Conservation (phyloP, 768 basidiomycete species). For the Rhodotorula paludigena region DNA sequence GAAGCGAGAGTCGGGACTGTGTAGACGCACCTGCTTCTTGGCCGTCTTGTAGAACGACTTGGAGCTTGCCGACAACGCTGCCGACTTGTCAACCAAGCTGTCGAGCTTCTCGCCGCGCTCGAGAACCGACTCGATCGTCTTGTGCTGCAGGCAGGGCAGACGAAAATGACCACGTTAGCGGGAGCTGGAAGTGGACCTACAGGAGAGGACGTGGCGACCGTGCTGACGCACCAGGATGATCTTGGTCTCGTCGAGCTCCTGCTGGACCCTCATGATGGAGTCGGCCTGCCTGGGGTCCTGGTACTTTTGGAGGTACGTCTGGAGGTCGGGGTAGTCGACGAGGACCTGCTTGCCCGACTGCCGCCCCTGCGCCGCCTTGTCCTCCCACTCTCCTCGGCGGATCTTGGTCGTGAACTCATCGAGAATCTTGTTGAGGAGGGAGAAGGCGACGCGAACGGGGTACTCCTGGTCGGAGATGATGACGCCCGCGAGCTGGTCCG, state of each 20-base stretch:
- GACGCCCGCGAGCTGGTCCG: conserved; percentile 63
- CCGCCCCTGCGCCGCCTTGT: conserved; percentile 27
- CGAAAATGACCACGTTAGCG: too few species aligned
- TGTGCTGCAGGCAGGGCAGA: conserved; percentile 61
- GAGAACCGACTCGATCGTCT: conserved; percentile 96
- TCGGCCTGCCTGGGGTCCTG: conserved; percentile 97
- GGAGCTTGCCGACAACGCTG: conserved; percentile 76
- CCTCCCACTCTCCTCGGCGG: conserved; percentile 60
- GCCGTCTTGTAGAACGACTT: conserved; percentile 99
- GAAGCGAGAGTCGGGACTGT: too few species aligned
- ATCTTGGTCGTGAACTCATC: conserved; percentile 85
- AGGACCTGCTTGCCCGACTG: conserved; percentile 52
- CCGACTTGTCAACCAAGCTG: conserved; percentile 85
- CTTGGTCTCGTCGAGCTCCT: conserved; percentile 98
- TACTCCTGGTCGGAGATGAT: conserved; percentile 94
- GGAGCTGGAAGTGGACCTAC: neutral
- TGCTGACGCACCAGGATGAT: conserved; percentile 72
- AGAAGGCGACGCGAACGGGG: conserved; percentile 93
- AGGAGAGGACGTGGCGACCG: neutral
- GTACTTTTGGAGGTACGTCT: conserved; percentile 77
- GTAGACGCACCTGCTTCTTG: conserved; percentile 69
- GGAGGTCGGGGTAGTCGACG: conserved; percentile 72
- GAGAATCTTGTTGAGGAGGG: conserved; percentile 81
- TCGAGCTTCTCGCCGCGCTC: conserved; percentile 95
- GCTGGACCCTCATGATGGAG: conserved; percentile 95